These are phyloP conservation scores for Brassica carinata DNA, from an alignment of 345 rosid genomes.

Conservation along the genomic window DNA sequence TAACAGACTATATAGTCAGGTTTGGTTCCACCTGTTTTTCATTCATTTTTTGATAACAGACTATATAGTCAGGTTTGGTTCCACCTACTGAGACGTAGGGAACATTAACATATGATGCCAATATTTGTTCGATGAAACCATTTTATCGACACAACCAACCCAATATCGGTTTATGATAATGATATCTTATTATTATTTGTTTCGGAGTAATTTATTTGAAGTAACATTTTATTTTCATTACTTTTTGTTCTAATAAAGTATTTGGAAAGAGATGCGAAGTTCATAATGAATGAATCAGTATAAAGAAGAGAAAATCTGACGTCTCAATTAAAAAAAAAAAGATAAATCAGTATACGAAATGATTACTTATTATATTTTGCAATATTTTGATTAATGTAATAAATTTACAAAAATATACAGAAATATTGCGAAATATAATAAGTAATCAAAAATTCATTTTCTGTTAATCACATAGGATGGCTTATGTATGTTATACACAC, in stretches of 20 bases:
- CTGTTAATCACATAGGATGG: too few relatives aligned
- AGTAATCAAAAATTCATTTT: background rate
- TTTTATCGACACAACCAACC: constrained; percentile 8
- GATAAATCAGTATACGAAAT: background rate
- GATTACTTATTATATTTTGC: background rate
- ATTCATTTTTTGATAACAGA: background rate
- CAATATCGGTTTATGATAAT: background rate
- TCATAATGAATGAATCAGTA: background rate
- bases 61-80: background rate
- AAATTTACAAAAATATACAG: background rate
- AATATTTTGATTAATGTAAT: background rate
- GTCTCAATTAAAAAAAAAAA: background rate
- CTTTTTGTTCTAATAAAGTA: background rate
- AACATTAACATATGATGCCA: constrained; percentile 2
- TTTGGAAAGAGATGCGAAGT: background rate
- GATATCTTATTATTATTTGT: background rate
- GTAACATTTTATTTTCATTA: background rate
- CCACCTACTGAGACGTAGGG: constrained; percentile 26
- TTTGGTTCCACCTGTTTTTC: constrained; percentile 16
- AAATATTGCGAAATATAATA: background rate
- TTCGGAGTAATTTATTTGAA: constrained; percentile 8
- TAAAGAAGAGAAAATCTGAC: background rate
- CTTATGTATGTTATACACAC: too few relatives aligned
- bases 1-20: background rate
- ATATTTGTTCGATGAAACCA: background rate